Base-by-base conservation (phyloP, 2,329 filamentous ascomycete genomes). In the Aureobasidium sp. region DNA sequence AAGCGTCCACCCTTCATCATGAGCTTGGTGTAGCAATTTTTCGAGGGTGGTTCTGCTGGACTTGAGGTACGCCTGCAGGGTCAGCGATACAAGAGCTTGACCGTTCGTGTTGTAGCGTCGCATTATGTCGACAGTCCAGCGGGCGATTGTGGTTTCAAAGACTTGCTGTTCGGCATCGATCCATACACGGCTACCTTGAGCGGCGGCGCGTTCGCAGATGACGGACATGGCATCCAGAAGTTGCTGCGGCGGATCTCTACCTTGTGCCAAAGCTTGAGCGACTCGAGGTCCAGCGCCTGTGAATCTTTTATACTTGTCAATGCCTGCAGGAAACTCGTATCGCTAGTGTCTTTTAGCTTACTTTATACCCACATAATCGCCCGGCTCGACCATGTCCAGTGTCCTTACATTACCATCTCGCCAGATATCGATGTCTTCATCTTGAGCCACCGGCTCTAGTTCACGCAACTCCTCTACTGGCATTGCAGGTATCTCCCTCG, bases 91-190 rank as follows among this genome's bases (percentile, higher is more conserved):
- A n/a, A 77, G 47, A 14, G 76, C 73, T 25, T 73, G 70, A 29
- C 73, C 74, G 32, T 74, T 70, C 0, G 67, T 69, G 69, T 83
- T 83, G 70, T 77, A 80, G 64, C 75, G 77, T 36, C 80, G 76
- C 77, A 82, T 82, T 57, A 82, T 73, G 58, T 77, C 76, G 65
- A 81, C 76, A 7, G 79, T 78, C 81, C 80, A 82, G 21, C 71
- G 65, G 65, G 82, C 80, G 63, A 83, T 83, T 3, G 76, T 74
- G 3, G 70, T 70, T 68, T 84, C 81, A 29, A 82, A 73, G 6
- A 74, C 74, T 66, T 81, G 77, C 65, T 83, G 79, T 67, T 83
- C 81, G 4, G 81, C 79, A 64, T 83, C 81, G 55, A 83, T 74
- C 64, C 79, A 76, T 57, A 83, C 71, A 16, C 78, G 74, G 53